These are phyloP conservation scores for Candida endomychidarum DNA, from an alignment of 805 yeast species.

Conservation along the genomic window DNA sequence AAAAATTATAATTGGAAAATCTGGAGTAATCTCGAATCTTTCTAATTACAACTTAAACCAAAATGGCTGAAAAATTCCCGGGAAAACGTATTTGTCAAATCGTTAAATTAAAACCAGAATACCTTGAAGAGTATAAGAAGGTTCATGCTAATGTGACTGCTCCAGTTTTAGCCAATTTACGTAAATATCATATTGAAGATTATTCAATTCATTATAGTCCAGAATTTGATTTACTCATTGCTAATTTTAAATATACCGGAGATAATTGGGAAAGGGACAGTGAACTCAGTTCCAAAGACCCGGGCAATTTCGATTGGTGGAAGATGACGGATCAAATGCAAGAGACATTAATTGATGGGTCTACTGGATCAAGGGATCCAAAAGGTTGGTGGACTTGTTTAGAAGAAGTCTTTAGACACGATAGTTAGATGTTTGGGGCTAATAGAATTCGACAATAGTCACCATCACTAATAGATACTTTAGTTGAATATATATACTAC, in stretches of 20 bases:
- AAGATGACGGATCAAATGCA: conserved; percentile 39
- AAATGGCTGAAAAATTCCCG: conserved; percentile 21
- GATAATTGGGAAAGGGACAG: conserved; percentile 36
- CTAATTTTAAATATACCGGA: conserved; percentile 39
- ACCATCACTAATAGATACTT: no score
- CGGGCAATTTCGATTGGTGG: conserved; percentile 43
- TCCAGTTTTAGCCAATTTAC: conserved; percentile 30
- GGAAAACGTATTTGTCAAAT: conserved; percentile 41
- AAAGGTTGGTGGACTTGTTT: conserved; percentile 41
- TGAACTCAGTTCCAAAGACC: conserved; percentile 31
- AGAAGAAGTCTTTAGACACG: conserved; percentile 41
- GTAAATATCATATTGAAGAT: conserved; percentile 39
- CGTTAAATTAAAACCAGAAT: conserved; percentile 38
- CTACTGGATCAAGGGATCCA: conserved; percentile 34
- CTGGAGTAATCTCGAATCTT: background rate
- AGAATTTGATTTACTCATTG: conserved; percentile 29
- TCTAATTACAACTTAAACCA: no score
- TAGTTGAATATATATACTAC: conserved; percentile 1
- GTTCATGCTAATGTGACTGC: conserved; percentile 30
- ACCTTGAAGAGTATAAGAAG: conserved; percentile 35
- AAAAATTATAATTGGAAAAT: no score
- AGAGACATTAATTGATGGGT: conserved; percentile 34
- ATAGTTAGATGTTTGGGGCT: conserved; percentile 16
- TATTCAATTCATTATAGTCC: conserved; percentile 40
- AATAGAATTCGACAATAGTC: no score